Evolutionary conservation across 2,329 filamentous ascomycete species (phyloP).

Genomic region (Dichotomopilus funicola): DNA sequence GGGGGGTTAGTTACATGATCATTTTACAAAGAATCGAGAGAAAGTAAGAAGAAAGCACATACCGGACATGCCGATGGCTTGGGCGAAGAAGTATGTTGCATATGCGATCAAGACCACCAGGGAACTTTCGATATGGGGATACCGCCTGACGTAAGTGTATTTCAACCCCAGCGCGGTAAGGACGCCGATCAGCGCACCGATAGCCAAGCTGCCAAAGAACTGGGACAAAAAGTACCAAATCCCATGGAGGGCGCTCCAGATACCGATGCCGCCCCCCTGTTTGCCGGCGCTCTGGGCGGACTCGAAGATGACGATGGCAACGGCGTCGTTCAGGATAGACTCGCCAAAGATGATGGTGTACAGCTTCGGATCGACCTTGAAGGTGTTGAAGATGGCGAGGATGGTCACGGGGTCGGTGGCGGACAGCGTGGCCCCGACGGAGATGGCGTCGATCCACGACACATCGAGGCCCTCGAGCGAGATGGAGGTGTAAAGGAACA

Average conservation of each 20-base stretch:
- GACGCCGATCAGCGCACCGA: slow-evolving; percentile 83
- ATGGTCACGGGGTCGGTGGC: slow-evolving; percentile 98
- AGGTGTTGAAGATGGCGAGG: slow-evolving; percentile 96
- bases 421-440: slow-evolving; percentile 90
- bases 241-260: slow-evolving; percentile 82
- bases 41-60: slow-evolving; percentile 29
- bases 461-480: slow-evolving; percentile 80
- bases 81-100: slow-evolving; percentile 95
- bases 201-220: slow-evolving; percentile 89
- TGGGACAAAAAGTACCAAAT: slow-evolving; percentile 91
- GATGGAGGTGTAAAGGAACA: slow-evolving; percentile 83
- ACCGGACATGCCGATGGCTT: slow-evolving; percentile 94
- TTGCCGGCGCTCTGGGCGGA: slow-evolving; percentile 83
- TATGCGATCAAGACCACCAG: slow-evolving; percentile 91
- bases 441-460: slow-evolving; percentile 91
- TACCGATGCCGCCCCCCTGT: slow-evolving; percentile 65
- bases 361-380: slow-evolving; percentile 97
- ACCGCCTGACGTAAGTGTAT: slow-evolving; percentile 85
- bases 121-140: slow-evolving; percentile 95
- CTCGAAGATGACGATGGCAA: slow-evolving; percentile 97
- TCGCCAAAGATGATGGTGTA: slow-evolving; percentile 99
- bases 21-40: background rate
- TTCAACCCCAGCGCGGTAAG: slow-evolving; percentile 83
- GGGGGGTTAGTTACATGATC: slow-evolving; percentile 12
- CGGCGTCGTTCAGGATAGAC: slow-evolving; percentile 95